Evolutionary conservation across 345 rosid genomes (phyloP).

Genomic region (Linum tenue): DNA sequence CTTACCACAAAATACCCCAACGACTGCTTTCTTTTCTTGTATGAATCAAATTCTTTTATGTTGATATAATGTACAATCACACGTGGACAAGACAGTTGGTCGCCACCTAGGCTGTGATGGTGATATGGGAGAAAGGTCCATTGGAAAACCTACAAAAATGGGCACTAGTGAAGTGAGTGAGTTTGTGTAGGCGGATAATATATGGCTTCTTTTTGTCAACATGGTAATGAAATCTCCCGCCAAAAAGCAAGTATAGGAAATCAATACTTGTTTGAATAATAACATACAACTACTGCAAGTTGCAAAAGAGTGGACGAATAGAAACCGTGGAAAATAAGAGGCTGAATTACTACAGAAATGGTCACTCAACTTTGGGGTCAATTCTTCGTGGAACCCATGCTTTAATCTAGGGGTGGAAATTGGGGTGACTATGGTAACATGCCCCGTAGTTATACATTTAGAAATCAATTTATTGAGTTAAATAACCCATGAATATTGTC

Average conservation of each 20-base stretch:
- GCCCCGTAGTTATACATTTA: no score
- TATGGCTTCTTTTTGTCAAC: neutral
- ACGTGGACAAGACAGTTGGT: no score
- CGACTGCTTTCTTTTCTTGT: no score
- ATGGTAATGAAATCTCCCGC: slow-evolving; percentile 40
- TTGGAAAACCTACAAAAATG: slow-evolving; percentile 4
- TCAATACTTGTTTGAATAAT: neutral
- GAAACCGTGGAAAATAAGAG: neutral
- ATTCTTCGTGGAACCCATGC: no score
- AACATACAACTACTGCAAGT: neutral
- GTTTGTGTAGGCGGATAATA: slow-evolving; percentile 14
- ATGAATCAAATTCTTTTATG: neutral
- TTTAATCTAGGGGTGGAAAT: no score
- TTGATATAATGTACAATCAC: no score
- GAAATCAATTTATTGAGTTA: no score
- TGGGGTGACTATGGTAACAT: no score
- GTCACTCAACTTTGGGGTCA: no score
- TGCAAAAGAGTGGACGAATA: neutral
- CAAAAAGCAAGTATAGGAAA: slow-evolving; percentile 13
- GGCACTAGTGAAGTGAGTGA: slow-evolving; percentile 6
- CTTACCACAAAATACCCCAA: no score
- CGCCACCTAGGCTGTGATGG: neutral
- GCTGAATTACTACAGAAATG: no score
- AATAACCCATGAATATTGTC: no score
- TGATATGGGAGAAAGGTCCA: slow-evolving; percentile 1